Conservation (phyloP, 352 stramenopile species). For the Peronosclerospora sorghi region DNA sequence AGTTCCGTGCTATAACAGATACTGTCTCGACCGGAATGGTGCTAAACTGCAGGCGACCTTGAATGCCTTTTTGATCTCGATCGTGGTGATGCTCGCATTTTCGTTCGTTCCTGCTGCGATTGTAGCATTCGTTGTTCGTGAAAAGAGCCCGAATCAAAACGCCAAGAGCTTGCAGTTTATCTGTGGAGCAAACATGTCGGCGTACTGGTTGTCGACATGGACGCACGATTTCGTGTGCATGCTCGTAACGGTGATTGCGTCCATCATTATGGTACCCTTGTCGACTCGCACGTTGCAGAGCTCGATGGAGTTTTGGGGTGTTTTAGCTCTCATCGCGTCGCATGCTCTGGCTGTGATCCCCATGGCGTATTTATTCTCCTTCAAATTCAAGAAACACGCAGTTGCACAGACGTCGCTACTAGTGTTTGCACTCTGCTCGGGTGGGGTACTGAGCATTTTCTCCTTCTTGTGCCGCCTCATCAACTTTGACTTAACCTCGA, state of each 20-base stretch:
- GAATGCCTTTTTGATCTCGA: slow-evolving; percentile 47
- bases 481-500: slow-evolving; percentile 28
- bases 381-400: slow-evolving; percentile 49
- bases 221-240: slow-evolving; percentile 42
- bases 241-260: slow-evolving; percentile 26
- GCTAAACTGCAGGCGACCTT: slow-evolving; percentile 53
- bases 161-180: slow-evolving; percentile 56
- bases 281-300: slow-evolving; percentile 24
- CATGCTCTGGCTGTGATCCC: slow-evolving; percentile 43
- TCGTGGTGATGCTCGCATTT: slow-evolving; percentile 60
- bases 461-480: slow-evolving; percentile 68
- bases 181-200: slow-evolving; percentile 33
- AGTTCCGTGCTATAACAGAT: slow-evolving; percentile 28
- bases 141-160: slow-evolving; percentile 58
- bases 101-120: slow-evolving; percentile 55
- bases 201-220: slow-evolving; percentile 55
- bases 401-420: slow-evolving; percentile 55
- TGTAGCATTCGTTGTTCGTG: slow-evolving; percentile 50
- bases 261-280: slow-evolving; percentile 28
- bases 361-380: slow-evolving; percentile 51
- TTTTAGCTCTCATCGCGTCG: slow-evolving; percentile 27
- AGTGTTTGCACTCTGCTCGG: slow-evolving; percentile 45
- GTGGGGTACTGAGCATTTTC: slow-evolving; percentile 60
- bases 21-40: slow-evolving; percentile 36
- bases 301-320: slow-evolving; percentile 26